Base-by-base conservation (phyloP, 805 yeast species). In the Ogataea ramenticola region DNA sequence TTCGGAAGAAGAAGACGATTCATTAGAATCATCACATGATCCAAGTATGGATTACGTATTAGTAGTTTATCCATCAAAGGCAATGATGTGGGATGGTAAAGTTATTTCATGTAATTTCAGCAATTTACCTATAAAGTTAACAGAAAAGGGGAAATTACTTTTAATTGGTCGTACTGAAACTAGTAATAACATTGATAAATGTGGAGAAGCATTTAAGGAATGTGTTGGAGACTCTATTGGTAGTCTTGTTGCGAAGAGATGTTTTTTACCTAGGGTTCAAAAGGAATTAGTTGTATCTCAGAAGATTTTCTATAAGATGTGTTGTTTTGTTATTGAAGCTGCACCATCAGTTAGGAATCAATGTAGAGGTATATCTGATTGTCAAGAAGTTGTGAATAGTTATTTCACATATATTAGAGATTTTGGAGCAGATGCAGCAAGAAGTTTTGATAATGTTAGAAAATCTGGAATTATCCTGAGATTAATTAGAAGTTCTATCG, bases 1-100 rank as follows among this genome's bases (percentile, higher is more conserved):
- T 26, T n/a, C n/a, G 16, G 21, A 15, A 21, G 39, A 36, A 22
- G 19, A 36, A 16, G 8, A 24, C 3, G 56, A n/a, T 58, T 37
- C 52, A 59, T 7, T 3, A 12, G 20, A 5, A 16, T 4, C 37
- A 11, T 5, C 17, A 19, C 26, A 34, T 12, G 37, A 34, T 34
- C 14, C 37, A 34, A 34, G 37, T 21, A 60, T 68, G 41, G 41
- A 88, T 0, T 87, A 86, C 50, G 74, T 87, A 14, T 54, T 89
- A 24, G 82, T 87, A 0, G 62, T 90, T 4, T 80, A 86, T 53
- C 89, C 96, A 0, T 73, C 82, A 2, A 86, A 86, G 54, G 95
- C 96, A 0, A 74, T 90, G 62, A 78, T 86, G 40, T 91, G 98
- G 98, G 89, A 85, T 48, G 97, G 97, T 4, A 72, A 77, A 16